phyloP scores from a whole-genome alignment of 768 basidiomycete species.

The Hericium erinaceus region DNA sequence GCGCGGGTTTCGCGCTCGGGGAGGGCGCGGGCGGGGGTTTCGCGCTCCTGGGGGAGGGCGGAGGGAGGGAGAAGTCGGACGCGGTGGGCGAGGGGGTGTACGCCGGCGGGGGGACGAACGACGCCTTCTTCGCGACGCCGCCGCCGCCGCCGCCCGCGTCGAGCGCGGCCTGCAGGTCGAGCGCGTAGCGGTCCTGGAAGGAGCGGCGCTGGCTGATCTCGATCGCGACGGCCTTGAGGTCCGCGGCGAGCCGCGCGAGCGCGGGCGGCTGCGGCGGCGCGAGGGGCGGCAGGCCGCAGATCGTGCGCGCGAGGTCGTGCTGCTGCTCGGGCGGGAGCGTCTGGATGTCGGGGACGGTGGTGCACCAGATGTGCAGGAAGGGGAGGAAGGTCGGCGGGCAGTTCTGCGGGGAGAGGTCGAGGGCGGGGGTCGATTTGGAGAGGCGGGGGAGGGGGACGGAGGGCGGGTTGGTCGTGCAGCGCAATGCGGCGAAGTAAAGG shows the following conservation, averaged over 20 bases:
- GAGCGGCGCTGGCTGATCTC: conserved; percentile 79
- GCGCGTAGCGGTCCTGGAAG: conserved; percentile 72
- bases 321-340: conserved; percentile 51
- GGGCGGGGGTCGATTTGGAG: conserved; percentile 36
- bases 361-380: conserved; percentile 69
- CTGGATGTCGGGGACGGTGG: conserved; percentile 57
- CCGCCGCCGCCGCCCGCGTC: conserved; percentile 43
- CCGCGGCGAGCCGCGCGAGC: conserved; percentile 60
- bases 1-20: conserved; percentile 16
- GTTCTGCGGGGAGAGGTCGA: conserved; percentile 54
- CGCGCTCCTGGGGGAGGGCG: too few relatives aligned
- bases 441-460: conserved; percentile 69
- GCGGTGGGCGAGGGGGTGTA: conserved; percentile 28
- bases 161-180: conserved; percentile 70
- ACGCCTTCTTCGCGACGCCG: conserved; percentile 35
- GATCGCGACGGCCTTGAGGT: conserved; percentile 77
- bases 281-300: conserved; percentile 44
- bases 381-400: conserved; percentile 61
- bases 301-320: conserved; percentile 75
- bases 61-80: conserved; percentile 15
- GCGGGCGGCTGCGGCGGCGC: conserved; percentile 24
- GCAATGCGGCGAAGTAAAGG: conserved; percentile 76
- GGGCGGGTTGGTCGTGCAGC: conserved; percentile 66
- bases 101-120: conserved; percentile 63
- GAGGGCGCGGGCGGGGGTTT: conserved; percentile 12